Evolutionary conservation across 2,329 filamentous ascomycete genomes (phyloP).

Genomic region (Xylariomycetidae sp.): DNA sequence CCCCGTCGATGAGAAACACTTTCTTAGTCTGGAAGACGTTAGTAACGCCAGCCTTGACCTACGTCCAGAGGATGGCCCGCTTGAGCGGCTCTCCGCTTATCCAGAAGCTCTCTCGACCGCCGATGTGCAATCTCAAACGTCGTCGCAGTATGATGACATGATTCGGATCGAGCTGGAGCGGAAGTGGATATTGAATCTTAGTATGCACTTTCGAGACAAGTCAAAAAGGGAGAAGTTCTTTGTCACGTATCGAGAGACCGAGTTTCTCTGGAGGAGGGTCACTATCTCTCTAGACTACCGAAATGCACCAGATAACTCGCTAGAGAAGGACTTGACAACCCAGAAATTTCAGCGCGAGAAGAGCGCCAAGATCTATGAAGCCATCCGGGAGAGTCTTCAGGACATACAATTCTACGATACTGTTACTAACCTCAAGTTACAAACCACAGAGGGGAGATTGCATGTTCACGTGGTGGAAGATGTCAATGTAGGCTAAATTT

Average conservation of each 20-base stretch:
- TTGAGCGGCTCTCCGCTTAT: slow-evolving; percentile 11
- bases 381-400: slow-evolving; percentile 84
- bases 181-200: slow-evolving; percentile 93
- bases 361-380: slow-evolving; percentile 87
- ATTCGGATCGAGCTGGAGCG: slow-evolving; percentile 79
- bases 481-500: slow-evolving; percentile 56
- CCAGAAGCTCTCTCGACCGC: slow-evolving; percentile 17
- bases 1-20: slow-evolving; percentile 28
- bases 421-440: slow-evolving; percentile 90
- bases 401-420: slow-evolving; percentile 96
- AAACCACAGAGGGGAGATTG: slow-evolving; percentile 80
- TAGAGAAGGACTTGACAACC: slow-evolving; percentile 76
- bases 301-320: slow-evolving; percentile 69
- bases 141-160: slow-evolving; percentile 54
- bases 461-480: slow-evolving; percentile 99
- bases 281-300: slow-evolving; percentile 94
- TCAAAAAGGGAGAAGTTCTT: slow-evolving; percentile 97
- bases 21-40: slow-evolving; percentile 20
- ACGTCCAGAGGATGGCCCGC: slow-evolving; percentile 27
- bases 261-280: slow-evolving; percentile 77
- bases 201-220: slow-evolving; percentile 95
- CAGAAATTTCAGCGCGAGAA: slow-evolving; percentile 87
- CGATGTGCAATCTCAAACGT: slow-evolving; percentile 45
- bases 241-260: slow-evolving; percentile 82
- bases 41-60: slow-evolving; percentile 15